Evolutionary conservation across 345 rosid species (phyloP).

Genomic region (Corymbia maculata): DNA sequence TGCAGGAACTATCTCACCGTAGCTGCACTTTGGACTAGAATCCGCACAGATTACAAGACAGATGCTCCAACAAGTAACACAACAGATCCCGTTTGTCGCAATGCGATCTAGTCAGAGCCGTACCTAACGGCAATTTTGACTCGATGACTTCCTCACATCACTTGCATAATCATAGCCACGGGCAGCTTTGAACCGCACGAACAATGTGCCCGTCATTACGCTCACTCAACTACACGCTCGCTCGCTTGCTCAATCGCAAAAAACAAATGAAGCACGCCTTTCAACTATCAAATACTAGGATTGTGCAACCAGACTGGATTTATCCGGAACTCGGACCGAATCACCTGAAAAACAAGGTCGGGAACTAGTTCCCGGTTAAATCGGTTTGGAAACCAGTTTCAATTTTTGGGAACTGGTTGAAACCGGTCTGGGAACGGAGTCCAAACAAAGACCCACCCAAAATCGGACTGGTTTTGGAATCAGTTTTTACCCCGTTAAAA

Average conservation of each 20-base stretch:
- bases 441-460: too few species aligned
- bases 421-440: too few species aligned
- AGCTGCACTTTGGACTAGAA: neutral
- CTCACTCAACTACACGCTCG: neutral
- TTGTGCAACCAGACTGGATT: too few species aligned
- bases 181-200: neutral
- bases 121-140: neutral
- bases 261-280: neutral
- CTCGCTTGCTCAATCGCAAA: neutral
- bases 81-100: neutral
- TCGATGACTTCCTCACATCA: neutral
- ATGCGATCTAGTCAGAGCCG: neutral
- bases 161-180: neutral
- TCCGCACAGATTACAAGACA: neutral
- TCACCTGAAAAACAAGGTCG: too few species aligned
- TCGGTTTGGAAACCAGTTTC: too few species aligned
- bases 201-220: neutral
- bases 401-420: too few species aligned
- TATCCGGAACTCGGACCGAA: too few species aligned
- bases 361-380: too few species aligned
- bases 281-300: neutral
- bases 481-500: too few species aligned
- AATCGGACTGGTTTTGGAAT: too few species aligned
- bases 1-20: neutral
- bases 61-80: neutral